Evolutionary conservation across 495 filamentous ascomycete species (phyloP).

Genomic region (Cudoniella acicularis): DNA sequence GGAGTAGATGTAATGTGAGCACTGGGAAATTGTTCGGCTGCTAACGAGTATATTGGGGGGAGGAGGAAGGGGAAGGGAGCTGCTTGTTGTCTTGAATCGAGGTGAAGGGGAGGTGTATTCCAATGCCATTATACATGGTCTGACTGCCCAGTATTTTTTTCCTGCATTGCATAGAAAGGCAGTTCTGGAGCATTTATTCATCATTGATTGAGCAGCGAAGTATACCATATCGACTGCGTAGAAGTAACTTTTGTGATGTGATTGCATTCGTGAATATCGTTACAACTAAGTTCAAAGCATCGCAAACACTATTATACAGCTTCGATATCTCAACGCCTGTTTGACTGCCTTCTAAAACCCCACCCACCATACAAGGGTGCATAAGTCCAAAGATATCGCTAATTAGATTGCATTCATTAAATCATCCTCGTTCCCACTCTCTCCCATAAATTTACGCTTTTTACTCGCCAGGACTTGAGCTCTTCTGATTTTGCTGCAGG

Average conservation of each 20-base stretch:
- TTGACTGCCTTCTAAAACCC: background rate
- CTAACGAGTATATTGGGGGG: conserved; percentile 4
- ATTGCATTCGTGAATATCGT: background rate
- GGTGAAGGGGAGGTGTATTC: no score
- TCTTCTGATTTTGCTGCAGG: no score
- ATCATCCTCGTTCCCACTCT: background rate
- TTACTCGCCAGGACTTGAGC: no score
- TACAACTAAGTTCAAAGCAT: background rate
- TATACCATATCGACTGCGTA: no score
- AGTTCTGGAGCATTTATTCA: no score
- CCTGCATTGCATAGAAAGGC: no score
- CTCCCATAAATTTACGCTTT: background rate
- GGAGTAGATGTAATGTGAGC: conserved; percentile 58
- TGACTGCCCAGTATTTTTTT: no score
- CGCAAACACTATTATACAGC: background rate
- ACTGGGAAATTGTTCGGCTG: conserved; percentile 54
- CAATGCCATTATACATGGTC: no score
- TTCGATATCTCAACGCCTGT: background rate
- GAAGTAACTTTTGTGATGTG: no score
- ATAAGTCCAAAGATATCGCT: background rate
- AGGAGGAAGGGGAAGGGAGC: background rate
- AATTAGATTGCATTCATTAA: background rate
- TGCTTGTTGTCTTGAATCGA: background rate
- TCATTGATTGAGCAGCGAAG: no score
- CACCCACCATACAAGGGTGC: background rate